Evolutionary conservation across 2,329 filamentous ascomycete genomes (phyloP).

Genomic region (Furcasterigmium sp.): DNA sequence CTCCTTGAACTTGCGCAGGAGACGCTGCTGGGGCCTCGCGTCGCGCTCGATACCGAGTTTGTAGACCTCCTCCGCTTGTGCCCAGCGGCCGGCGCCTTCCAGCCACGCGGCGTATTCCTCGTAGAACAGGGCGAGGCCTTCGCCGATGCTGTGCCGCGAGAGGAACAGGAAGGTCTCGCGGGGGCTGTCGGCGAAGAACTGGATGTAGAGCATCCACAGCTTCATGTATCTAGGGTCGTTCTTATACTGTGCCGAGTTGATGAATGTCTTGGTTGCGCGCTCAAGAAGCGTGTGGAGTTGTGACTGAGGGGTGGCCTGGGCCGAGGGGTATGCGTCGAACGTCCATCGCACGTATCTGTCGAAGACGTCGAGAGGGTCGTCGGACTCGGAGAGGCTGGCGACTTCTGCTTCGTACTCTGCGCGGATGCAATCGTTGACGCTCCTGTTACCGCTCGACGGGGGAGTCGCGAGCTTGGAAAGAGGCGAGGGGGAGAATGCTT

Average conservation of each 20-base stretch:
- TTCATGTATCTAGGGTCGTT: slow-evolving; percentile 93
- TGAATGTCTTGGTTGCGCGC: slow-evolving; percentile 85
- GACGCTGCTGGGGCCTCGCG: slow-evolving; percentile 72
- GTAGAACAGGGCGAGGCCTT: slow-evolving; percentile 85
- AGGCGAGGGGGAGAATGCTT: slow-evolving; percentile 68
- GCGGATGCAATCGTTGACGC: slow-evolving; percentile 72
- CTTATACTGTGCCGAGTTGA: slow-evolving; percentile 81
- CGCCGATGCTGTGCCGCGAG: slow-evolving; percentile 81
- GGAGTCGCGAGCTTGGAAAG: slow-evolving; percentile 54
- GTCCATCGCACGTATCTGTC: slow-evolving; percentile 98
- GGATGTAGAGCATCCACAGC: slow-evolving; percentile 91
- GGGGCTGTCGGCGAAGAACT: slow-evolving; percentile 87
- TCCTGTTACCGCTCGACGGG: slow-evolving; percentile 67
- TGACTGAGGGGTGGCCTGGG: slow-evolving; percentile 87
- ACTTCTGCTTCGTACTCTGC: slow-evolving; percentile 85
- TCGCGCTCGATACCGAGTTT: slow-evolving; percentile 83
- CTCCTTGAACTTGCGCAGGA: slow-evolving; percentile 86
- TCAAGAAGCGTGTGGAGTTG: slow-evolving; percentile 85
- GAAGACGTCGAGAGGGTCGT: slow-evolving; percentile 92
- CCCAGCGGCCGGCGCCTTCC: slow-evolving; percentile 77
- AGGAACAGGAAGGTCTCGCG: slow-evolving; percentile 91
- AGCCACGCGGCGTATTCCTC: slow-evolving; percentile 96
- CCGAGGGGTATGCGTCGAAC: slow-evolving; percentile 87
- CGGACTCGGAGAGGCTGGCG: slow-evolving; percentile 71
- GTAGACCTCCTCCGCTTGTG: slow-evolving; percentile 91